These are phyloP conservation scores for Lolium perenne DNA, from an alignment of 176 grass and related monocot species.

Conservation along the genomic window DNA sequence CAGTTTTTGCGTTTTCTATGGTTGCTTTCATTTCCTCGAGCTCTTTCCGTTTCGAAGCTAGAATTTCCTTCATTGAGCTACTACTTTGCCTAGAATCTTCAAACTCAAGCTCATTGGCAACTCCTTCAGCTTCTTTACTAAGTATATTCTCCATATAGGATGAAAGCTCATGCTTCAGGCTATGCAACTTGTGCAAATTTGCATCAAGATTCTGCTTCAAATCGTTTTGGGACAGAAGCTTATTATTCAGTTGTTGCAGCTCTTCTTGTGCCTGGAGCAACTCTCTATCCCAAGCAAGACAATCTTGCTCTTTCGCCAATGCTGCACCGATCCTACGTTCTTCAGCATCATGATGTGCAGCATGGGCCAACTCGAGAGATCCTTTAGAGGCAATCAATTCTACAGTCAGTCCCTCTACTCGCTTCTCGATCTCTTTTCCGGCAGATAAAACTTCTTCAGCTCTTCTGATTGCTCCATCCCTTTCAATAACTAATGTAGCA, in stretches of 20 bases:
- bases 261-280: constrained; percentile 75
- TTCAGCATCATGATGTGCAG: constrained; percentile 87
- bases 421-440: constrained; percentile 66
- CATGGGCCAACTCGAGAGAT: constrained; percentile 81
- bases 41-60: constrained; percentile 68
- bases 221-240: constrained; percentile 60
- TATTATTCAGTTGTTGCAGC: constrained; percentile 61
- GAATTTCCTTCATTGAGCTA: constrained; percentile 46
- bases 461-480: constrained; percentile 64
- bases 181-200: constrained; percentile 58
- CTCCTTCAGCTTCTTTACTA: constrained; percentile 60
- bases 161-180: constrained; percentile 72
- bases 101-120: constrained; percentile 42
- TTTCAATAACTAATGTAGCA: constrained; percentile 61
- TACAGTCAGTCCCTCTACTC: constrained; percentile 74
- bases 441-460: constrained; percentile 61
- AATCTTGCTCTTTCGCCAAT: constrained; percentile 77
- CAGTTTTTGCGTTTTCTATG: constrained; percentile 69
- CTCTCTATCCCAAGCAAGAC: constrained; percentile 71
- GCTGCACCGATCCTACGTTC: constrained; percentile 72
- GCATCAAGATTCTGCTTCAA: constrained; percentile 61
- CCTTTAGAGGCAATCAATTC: constrained; percentile 80
- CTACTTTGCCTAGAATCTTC: constrained; percentile 49
- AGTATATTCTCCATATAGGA: constrained; percentile 63
- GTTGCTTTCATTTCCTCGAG: constrained; percentile 70